Conservation (phyloP, 306 rosid genomes). For the Dryas octopetala region DNA sequence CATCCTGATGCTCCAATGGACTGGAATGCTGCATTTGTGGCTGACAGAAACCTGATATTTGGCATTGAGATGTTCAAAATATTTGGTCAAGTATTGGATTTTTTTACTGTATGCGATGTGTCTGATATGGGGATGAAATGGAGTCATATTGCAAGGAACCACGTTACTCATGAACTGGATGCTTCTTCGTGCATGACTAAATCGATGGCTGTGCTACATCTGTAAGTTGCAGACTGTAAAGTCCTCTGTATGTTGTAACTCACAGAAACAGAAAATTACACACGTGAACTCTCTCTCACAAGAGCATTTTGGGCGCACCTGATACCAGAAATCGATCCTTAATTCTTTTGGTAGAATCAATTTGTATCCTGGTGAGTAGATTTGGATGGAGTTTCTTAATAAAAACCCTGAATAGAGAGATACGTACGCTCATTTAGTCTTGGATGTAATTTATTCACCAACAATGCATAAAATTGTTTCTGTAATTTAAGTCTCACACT, state of each 20-base stretch:
- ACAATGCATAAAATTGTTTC: conserved; percentile 45
- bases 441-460: conserved; percentile 47
- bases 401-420: conserved; percentile 2
- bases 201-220: conserved; percentile 80
- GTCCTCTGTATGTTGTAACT: not conserved
- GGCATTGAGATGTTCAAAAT: conserved; percentile 99
- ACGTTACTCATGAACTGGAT: conserved; percentile 79
- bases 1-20: conserved; percentile 99
- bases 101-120: conserved; percentile 82
- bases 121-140: conserved; percentile 60
- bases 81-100: conserved; percentile 94
- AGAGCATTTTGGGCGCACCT: conserved; percentile 15
- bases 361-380: conserved; percentile 42
- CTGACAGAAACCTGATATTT: conserved; percentile 71
- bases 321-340: conserved; percentile 24
- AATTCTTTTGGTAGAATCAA: conserved; percentile 34
- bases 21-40: conserved; percentile 89
- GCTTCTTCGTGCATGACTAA: conserved; percentile 91
- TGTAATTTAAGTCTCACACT: conserved; percentile 34
- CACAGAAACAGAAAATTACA: conserved; percentile 9
- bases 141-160: conserved; percentile 84
- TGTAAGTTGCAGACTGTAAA: conserved; percentile 42
- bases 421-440: conserved; percentile 42
- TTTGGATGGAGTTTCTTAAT: conserved; percentile 31
- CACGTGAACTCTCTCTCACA: conserved; percentile 9